A percentile compares a stretch with the other conserved stretches of the same genome.
Evolutionary conservation across 2,329 filamentous ascomycete genomes (phyloP).

Genomic region (Pestalotiopsis sp.): DNA sequence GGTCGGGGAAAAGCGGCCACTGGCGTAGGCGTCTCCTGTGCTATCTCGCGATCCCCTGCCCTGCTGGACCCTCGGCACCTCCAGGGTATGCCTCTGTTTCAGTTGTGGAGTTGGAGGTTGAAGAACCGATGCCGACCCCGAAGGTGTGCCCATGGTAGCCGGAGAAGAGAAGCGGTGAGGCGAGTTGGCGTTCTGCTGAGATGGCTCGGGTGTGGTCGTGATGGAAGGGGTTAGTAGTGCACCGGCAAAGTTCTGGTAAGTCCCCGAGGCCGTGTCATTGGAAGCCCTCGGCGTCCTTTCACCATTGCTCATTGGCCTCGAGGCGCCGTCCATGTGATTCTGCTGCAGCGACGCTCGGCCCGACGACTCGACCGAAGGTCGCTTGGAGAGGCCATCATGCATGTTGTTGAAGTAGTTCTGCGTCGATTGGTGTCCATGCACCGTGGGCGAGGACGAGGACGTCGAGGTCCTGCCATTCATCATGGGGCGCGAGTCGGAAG

Average conservation of each 20-base stretch:
- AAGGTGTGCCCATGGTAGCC: slow-evolving; percentile 35
- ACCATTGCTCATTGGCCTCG: slow-evolving; percentile 28
- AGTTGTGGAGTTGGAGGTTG: slow-evolving; percentile 57
- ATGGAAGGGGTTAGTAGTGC: slow-evolving; percentile 18
- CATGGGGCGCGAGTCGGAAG: slow-evolving; percentile 10
- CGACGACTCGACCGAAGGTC: slow-evolving; percentile 35
- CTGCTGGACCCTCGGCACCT: slow-evolving; percentile 73
- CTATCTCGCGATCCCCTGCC: slow-evolving; percentile 72
- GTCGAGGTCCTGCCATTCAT: slow-evolving; percentile 11
- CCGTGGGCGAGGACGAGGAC: slow-evolving; percentile 30
- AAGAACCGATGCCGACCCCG: slow-evolving; percentile 47
- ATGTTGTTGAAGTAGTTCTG: slow-evolving; percentile 20
- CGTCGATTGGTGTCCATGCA: slow-evolving; percentile 18
- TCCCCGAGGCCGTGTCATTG: slow-evolving; percentile 16
- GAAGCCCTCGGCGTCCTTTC: slow-evolving; percentile 23
- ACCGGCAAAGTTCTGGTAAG: slow-evolving; percentile 20
- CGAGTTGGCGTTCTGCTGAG: slow-evolving; percentile 27
- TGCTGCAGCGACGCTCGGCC: slow-evolving; percentile 31
- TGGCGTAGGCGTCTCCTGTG: slow-evolving; percentile 62
- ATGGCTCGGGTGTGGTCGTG: slow-evolving; percentile 24
- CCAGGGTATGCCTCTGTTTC: slow-evolving; percentile 83
- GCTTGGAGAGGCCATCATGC: slow-evolving; percentile 30
- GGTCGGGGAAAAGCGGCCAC: slow-evolving; percentile 78
- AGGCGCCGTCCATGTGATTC: slow-evolving; percentile 30
- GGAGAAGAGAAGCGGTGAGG: slow-evolving; percentile 67